Evolutionary conservation across 257 asterid species (phyloP).

Genomic region (Solanum peruvianum): DNA sequence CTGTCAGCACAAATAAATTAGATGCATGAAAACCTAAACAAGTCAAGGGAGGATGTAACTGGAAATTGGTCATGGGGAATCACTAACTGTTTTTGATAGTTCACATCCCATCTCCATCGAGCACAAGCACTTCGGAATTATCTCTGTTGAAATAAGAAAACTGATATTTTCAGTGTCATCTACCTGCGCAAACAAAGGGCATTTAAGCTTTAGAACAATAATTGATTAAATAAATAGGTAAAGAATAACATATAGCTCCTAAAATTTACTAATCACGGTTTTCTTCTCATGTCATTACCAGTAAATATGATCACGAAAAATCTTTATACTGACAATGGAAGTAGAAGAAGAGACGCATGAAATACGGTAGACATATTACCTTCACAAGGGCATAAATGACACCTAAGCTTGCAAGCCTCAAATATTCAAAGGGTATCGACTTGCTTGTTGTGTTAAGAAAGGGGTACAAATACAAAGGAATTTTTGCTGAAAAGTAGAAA

Average conservation of each 20-base stretch:
- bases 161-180: conserved; percentile 7
- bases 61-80: background rate
- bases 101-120: conserved; percentile 16
- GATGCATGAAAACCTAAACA: background rate
- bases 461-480: conserved; percentile 13
- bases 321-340: background rate
- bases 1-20: conserved; percentile 3
- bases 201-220: background rate
- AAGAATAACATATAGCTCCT: background rate
- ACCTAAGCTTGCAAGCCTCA: conserved; percentile 24
- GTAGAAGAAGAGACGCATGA: background rate
- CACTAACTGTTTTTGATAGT: conserved; percentile 18
- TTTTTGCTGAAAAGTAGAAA: conserved; percentile 17
- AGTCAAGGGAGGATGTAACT: background rate
- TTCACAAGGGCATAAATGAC: conserved; percentile 32
- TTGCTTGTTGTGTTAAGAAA: conserved; percentile 13
- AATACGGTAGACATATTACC: conserved; percentile 9
- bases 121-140: conserved; percentile 19
- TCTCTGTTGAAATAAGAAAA: conserved; percentile 17
- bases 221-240: background rate
- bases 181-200: conserved; percentile 5
- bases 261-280: background rate
- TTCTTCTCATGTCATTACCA: background rate
- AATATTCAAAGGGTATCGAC: conserved; percentile 16
- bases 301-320: background rate